Evolutionary conservation across 2,329 filamentous ascomycete species (phyloP).

Genomic region (Parascedosporium putredinis): DNA sequence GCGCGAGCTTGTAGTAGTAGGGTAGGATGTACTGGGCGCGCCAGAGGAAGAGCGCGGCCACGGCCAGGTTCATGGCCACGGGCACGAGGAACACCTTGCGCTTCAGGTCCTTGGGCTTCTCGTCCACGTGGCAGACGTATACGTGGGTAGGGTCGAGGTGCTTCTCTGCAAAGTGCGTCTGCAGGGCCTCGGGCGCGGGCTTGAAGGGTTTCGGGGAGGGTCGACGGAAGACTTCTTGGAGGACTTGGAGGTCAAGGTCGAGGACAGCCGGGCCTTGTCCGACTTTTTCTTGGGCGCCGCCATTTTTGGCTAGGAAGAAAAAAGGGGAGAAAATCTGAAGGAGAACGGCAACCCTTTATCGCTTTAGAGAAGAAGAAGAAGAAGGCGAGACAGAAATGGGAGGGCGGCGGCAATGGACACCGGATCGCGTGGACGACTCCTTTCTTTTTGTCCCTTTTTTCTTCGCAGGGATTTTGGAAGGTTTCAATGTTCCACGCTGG

Average conservation of each 20-base stretch:
- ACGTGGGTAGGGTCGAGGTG: conserved; percentile 58
- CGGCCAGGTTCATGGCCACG: conserved; percentile 60
- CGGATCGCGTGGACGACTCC: background rate
- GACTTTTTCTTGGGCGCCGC: conserved; percentile 21
- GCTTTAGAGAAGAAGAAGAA: background rate
- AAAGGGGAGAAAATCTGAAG: too few relatives aligned
- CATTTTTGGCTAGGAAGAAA: conserved; percentile 12
- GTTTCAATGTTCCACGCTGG: too few relatives aligned
- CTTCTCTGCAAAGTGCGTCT: too few relatives aligned
- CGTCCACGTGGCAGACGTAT: conserved; percentile 80
- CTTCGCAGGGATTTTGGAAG: background rate
- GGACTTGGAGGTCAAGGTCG: conserved; percentile 8
- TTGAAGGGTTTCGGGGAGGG: conserved; percentile 43
- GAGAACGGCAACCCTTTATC: too few relatives aligned
- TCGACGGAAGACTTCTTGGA: conserved; percentile 8
- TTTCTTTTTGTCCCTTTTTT: background rate
- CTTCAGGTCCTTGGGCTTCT: conserved; percentile 59
- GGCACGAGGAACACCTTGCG: conserved; percentile 75
- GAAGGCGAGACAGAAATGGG: background rate
- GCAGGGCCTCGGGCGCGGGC: conserved; percentile 46
- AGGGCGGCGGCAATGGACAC: background rate
- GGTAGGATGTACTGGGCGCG: conserved; percentile 60
- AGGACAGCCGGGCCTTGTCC: conserved; percentile 20
- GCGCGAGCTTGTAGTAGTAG: conserved; percentile 60
- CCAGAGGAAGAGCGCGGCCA: conserved; percentile 54